phyloP scores from a whole-genome alignment of 176 grass and related monocot genomes.

The Rhipidocladum racemiflorum region DNA sequence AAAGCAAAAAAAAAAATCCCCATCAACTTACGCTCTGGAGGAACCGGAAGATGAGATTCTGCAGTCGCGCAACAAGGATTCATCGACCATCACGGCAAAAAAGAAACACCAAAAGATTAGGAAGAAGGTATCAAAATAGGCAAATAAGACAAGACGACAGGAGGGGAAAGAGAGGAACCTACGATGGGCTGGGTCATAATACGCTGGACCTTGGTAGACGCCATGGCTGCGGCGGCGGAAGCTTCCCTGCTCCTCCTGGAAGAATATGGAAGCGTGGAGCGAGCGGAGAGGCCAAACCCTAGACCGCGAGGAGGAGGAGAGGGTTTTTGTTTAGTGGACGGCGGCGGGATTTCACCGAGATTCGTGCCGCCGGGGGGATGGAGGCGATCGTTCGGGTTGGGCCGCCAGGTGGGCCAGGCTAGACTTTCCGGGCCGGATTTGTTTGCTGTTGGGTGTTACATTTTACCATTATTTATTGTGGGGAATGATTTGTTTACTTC shows the following conservation, averaged over 20 bases:
- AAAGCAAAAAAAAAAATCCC: not conserved
- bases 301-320: not conserved
- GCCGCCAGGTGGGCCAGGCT: not conserved
- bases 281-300: slow-evolving; percentile 44
- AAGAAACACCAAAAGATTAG: slow-evolving; percentile 11
- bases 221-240: slow-evolving; percentile 58
- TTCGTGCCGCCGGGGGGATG: not conserved
- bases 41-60: slow-evolving; percentile 97
- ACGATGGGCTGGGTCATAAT: slow-evolving; percentile 99
- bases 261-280: slow-evolving; percentile 21
- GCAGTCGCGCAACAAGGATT: slow-evolving; percentile 15
- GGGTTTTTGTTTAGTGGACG: not conserved
- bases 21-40: slow-evolving; percentile 89
- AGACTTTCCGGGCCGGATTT: not conserved
- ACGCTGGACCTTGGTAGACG: slow-evolving; percentile 96
- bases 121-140: not conserved
- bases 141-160: not conserved
- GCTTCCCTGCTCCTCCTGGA: not conserved
- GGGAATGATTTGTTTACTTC: no score
- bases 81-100: not conserved
- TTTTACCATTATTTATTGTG: no score
- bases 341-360: slow-evolving; percentile 21
- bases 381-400: not conserved
- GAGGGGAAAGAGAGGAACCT: slow-evolving; percentile 18
- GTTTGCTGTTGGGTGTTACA: no score